These are phyloP conservation scores for Boletus rufocinnamomeus DNA, from an alignment of 768 basidiomycete genomes.

Conservation along the genomic window DNA sequence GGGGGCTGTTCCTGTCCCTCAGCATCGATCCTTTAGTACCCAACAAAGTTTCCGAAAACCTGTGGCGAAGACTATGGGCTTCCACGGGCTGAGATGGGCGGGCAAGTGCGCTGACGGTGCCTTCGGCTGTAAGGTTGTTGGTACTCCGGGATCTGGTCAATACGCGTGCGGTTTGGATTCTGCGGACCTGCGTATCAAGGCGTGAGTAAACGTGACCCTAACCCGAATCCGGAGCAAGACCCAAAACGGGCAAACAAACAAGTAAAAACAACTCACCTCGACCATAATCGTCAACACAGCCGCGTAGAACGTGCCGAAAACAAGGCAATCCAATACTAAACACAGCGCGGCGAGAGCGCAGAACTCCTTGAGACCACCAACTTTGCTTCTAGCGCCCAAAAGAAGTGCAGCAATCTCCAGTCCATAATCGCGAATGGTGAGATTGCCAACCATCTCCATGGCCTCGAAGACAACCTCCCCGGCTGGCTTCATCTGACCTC, in stretches of 20 bases:
- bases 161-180: constrained; percentile 64
- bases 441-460: constrained; percentile 72
- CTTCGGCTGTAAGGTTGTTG: constrained; percentile 31
- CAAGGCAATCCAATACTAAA: constrained; percentile 81
- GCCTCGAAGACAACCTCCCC: constrained; percentile 85
- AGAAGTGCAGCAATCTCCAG: constrained; percentile 89
- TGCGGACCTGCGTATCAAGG: constrained; percentile 53
- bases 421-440: constrained; percentile 90
- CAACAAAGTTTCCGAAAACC: constrained; percentile 36
- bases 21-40: constrained; percentile 56
- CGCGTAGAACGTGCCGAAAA: constrained; percentile 88
- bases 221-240: constrained; percentile 9
- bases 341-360: constrained; percentile 93
- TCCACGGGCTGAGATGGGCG: constrained; percentile 28
- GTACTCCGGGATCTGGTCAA: constrained; percentile 42
- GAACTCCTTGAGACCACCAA: constrained; percentile 90
- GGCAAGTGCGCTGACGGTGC: constrained; percentile 33
- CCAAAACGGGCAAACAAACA: constrained; percentile 11
- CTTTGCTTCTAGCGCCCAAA: constrained; percentile 83
- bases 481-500: constrained; percentile 66
- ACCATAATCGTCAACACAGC: constrained; percentile 94
- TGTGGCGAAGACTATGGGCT: constrained; percentile 20
- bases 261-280: constrained; percentile 58
- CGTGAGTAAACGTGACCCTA: constrained; percentile 12
- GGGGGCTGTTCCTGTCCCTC: constrained; percentile 43